phyloP scores from a whole-genome alignment of 768 basidiomycete species.

The Dioszegia aurantiaca region DNA sequence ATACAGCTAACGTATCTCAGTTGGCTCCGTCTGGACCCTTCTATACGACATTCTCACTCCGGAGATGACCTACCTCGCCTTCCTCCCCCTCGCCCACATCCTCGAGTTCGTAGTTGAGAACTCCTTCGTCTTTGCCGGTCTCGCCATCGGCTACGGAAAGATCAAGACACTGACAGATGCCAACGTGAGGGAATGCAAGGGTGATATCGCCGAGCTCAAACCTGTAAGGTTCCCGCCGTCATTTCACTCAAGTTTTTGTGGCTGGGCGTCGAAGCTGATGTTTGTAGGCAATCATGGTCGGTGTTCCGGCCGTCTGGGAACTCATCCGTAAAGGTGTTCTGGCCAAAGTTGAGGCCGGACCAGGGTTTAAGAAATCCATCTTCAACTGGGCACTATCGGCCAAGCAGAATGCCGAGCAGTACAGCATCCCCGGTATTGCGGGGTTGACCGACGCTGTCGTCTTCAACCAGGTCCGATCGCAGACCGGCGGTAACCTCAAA shows the following conservation, averaged over 20 bases:
- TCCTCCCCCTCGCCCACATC: conserved; percentile 90
- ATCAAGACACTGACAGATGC: conserved; percentile 95
- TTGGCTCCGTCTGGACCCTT: conserved; percentile 74
- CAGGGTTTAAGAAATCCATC: conserved; percentile 65
- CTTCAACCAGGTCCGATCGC: conserved; percentile 70
- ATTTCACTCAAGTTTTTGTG: no score
- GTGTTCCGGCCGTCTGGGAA: conserved; percentile 97
- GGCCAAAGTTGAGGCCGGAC: conserved; percentile 68
- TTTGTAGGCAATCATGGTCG: conserved; percentile 71
- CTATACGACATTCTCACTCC: conserved; percentile 59
- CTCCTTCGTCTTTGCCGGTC: conserved; percentile 67
- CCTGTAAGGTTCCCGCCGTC: conserved; percentile 54
- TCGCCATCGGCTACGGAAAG: conserved; percentile 82
- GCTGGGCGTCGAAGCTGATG: conserved; percentile 2
- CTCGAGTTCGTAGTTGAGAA: conserved; percentile 93
- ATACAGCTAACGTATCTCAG: conserved; percentile 29
- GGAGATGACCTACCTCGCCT: conserved; percentile 74
- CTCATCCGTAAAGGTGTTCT: conserved; percentile 92
- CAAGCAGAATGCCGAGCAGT: conserved; percentile 61
- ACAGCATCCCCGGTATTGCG: conserved; percentile 63
- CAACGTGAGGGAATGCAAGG: conserved; percentile 81
- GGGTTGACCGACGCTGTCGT: conserved; percentile 72
- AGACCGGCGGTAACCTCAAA: conserved; percentile 83
- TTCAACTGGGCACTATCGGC: conserved; percentile 75
- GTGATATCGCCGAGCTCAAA: conserved; percentile 76